These are phyloP conservation scores for Calcarisporium arbuscula DNA, from an alignment of 2,329 filamentous ascomycete genomes.

Conservation along the genomic window DNA sequence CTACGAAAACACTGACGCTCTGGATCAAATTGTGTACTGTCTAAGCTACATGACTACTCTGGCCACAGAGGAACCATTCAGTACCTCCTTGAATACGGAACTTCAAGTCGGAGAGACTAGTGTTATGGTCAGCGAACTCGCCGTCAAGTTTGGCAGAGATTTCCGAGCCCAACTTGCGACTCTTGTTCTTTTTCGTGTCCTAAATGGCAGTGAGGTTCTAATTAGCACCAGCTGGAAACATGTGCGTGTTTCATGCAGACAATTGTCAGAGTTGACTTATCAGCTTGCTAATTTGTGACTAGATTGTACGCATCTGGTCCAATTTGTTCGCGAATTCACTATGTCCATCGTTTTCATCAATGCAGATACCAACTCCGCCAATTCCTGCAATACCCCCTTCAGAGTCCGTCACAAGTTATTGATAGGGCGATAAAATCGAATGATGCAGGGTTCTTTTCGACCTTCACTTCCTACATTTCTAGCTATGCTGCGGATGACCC, in stretches of 20 bases:
- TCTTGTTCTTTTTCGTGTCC: slow-evolving; percentile 88
- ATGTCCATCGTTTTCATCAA: slow-evolving; percentile 70
- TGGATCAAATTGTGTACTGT: slow-evolving; percentile 89
- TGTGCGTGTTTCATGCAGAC: slow-evolving; percentile 42
- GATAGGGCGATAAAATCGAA: slow-evolving; percentile 73
- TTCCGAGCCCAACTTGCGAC: slow-evolving; percentile 91
- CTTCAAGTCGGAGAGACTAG: slow-evolving; percentile 86
- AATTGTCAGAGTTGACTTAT: not conserved
- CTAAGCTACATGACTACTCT: slow-evolving; percentile 87
- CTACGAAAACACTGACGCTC: slow-evolving; percentile 74
- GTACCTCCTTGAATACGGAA: slow-evolving; percentile 87
- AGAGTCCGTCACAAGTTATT: slow-evolving; percentile 86
- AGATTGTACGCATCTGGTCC: slow-evolving; percentile 86
- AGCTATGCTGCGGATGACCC: slow-evolving; percentile 98
- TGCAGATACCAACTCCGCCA: slow-evolving; percentile 57
- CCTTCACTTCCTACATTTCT: slow-evolving; percentile 94
- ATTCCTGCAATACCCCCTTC: slow-evolving; percentile 80
- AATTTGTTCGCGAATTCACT: slow-evolving; percentile 96
- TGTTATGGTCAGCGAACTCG: slow-evolving; percentile 97
- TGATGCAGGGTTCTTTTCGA: slow-evolving; percentile 85
- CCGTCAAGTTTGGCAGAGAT: slow-evolving; percentile 90
- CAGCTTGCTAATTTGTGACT: slow-evolving; percentile 17
- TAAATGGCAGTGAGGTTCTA: slow-evolving; percentile 75
- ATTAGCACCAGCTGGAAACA: slow-evolving; percentile 73
- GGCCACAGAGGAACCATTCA: slow-evolving; percentile 67